These are phyloP conservation scores for Rickenella mellea DNA, from an alignment of 768 basidiomycete species.

Conservation along the genomic window DNA sequence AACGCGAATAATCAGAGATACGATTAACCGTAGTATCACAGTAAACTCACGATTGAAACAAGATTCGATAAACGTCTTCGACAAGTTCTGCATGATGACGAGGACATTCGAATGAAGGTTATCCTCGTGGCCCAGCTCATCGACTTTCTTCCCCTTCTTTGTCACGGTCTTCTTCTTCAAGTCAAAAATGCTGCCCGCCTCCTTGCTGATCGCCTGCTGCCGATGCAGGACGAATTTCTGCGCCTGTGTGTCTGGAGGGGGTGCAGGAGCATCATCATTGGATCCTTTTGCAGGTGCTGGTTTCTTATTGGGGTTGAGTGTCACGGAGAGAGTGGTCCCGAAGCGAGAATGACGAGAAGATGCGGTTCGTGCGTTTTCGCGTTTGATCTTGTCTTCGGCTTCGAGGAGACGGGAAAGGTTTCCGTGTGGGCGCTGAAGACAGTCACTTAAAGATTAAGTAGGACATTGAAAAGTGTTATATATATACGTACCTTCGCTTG, in stretches of 20 bases:
- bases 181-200: conserved; percentile 65
- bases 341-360: conserved; percentile 89
- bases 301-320: conserved; percentile 50
- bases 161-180: conserved; percentile 50
- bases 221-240: conserved; percentile 74
- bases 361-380: conserved; percentile 41
- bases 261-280: conserved; percentile 15
- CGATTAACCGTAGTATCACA: conserved; percentile 10
- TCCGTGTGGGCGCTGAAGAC: conserved; percentile 51
- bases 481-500: conserved; percentile 49
- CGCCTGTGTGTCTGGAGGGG: conserved; percentile 26
- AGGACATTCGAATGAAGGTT: conserved; percentile 59
- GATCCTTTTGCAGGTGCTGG: conserved; percentile 15
- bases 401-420: conserved; percentile 70
- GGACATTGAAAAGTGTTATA: conserved; percentile 2
- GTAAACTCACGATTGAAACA: conserved; percentile 78
- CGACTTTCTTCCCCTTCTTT: conserved; percentile 50
- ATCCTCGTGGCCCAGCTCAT: conserved; percentile 62
- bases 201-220: conserved; percentile 66
- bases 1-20: conserved; percentile 1
- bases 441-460: conserved; percentile 5
- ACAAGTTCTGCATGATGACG: conserved; percentile 56
- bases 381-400: conserved; percentile 59
- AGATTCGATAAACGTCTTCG: conserved; percentile 63
- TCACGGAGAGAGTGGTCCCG: conserved; percentile 87